Percentiles rank a stretch among this genome's conserved stretches.
phyloP scores from a whole-genome alignment of 2,329 filamentous ascomycete genomes.

The Neospermospora avenae region DNA sequence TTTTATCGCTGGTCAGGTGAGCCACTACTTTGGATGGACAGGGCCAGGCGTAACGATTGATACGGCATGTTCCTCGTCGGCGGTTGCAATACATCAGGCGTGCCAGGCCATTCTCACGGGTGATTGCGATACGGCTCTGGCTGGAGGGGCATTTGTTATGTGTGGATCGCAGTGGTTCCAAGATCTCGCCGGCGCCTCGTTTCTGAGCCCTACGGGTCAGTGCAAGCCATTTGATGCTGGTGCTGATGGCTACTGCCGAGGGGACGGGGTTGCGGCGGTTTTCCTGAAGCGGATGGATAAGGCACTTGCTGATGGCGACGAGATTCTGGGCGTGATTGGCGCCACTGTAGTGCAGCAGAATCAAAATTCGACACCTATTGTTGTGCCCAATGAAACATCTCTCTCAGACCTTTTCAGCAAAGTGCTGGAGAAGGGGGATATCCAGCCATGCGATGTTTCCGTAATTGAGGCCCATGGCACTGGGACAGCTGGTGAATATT shows the following conservation, averaged over 20 bases:
- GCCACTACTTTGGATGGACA: constrained; percentile 4
- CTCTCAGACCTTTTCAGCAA: not conserved
- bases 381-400: not conserved
- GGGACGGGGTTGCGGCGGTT: not conserved
- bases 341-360: not conserved
- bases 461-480: constrained; percentile 25
- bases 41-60: constrained; percentile 2
- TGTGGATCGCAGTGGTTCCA: not conserved
- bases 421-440: not conserved
- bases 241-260: not conserved
- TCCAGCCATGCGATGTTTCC: not conserved
- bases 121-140: not conserved
- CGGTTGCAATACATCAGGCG: not conserved
- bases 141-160: not conserved
- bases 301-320: not conserved
- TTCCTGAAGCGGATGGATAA: not conserved
- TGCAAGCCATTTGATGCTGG: not conserved
- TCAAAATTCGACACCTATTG: not conserved
- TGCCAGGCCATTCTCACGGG: not conserved
- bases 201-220: not conserved
- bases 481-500: no score
- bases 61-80: constrained; percentile 3
- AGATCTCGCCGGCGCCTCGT: not conserved
- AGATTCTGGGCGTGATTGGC: not conserved
- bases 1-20: not conserved